phyloP scores from a whole-genome alignment of 2,329 filamentous ascomycete genomes.

The Fusarium vanettenii region DNA sequence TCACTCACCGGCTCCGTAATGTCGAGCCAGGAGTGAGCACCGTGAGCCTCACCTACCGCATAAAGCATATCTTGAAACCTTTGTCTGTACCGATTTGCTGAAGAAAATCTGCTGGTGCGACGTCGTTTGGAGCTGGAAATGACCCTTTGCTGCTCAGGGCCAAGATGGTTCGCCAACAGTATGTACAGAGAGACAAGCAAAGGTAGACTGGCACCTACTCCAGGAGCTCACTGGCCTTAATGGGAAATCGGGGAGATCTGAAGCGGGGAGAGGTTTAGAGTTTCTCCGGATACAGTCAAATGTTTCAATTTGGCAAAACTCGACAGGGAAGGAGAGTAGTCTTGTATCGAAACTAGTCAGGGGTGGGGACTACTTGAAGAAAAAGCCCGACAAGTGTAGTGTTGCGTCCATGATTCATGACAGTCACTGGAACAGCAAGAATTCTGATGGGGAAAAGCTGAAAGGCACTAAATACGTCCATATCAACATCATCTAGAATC shows the following conservation, averaged over 20 bases:
- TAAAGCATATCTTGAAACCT: not conserved
- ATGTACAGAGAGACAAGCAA: conserved; percentile 69
- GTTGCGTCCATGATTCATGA: conserved; percentile 65
- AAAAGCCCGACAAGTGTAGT: conserved; percentile 75
- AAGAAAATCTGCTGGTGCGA: not conserved
- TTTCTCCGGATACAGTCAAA: conserved; percentile 56
- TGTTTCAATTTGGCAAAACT: conserved; percentile 69
- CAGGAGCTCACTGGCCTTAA: conserved; percentile 70
- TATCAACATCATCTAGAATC: no score
- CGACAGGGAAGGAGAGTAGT: conserved; percentile 69
- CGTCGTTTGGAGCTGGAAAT: not conserved
- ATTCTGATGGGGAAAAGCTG: no score
- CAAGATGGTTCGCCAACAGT: conserved; percentile 50
- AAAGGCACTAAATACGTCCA: no score
- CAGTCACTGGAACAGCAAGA: no score
- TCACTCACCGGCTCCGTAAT: no score
- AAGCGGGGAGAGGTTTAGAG: conserved; percentile 50
- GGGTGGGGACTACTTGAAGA: conserved; percentile 63
- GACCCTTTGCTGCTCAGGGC: not conserved
- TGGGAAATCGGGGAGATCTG: conserved; percentile 53
- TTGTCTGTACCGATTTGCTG: not conserved
- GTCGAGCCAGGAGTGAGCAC: no score
- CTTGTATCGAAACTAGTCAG: conserved; percentile 50
- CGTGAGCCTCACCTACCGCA: not conserved
- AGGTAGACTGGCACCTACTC: conserved; percentile 69